Conservation (phyloP, 2,329 filamentous ascomycete species). For the Penicillium vulpinum region DNA sequence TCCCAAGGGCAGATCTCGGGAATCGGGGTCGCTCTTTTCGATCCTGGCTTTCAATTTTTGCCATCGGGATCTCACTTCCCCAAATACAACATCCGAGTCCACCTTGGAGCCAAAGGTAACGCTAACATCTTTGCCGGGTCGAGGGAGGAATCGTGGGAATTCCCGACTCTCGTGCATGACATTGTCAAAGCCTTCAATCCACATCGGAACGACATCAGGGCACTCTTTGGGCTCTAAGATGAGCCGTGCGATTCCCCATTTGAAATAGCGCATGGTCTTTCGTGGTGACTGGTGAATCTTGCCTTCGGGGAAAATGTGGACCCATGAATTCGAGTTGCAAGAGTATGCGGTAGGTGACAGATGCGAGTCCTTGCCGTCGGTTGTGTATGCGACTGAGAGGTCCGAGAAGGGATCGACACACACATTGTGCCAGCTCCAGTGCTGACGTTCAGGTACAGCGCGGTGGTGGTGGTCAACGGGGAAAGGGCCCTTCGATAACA, state of each 20-base stretch:
- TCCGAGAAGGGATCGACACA: conserved; percentile 51
- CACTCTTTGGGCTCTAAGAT: conserved; percentile 86
- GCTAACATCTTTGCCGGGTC: conserved; percentile 65
- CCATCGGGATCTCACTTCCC: conserved; percentile 75
- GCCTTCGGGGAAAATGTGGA: conserved; percentile 95
- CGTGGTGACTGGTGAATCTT: conserved; percentile 84
- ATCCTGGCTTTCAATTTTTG: conserved; percentile 60
- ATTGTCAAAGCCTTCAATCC: conserved; percentile 84
- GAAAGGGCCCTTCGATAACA: conserved; percentile 71
- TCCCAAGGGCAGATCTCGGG: conserved; percentile 46
- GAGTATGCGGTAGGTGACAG: conserved; percentile 70
- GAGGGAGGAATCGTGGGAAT: conserved; percentile 79
- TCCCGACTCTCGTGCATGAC: conserved; percentile 82
- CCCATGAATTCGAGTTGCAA: conserved; percentile 73
- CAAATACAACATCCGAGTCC: conserved; percentile 73
- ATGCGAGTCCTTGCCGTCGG: conserved; percentile 51
- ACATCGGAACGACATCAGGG: conserved; percentile 89
- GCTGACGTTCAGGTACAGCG: conserved; percentile 35
- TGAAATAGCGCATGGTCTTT: conserved; percentile 89
- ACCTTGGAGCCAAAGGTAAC: conserved; percentile 65
- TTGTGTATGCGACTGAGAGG: conserved; percentile 43
- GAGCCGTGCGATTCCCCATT: conserved; percentile 90
- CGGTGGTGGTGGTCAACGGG: conserved; percentile 50
- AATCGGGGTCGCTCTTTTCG: conserved; percentile 47
- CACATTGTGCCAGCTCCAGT: conserved; percentile 43